Percentiles rank a stretch among this genome's conserved stretches.
Evolutionary conservation across 2,329 filamentous ascomycete genomes (phyloP).

Genomic region (Penicillium sp.): DNA sequence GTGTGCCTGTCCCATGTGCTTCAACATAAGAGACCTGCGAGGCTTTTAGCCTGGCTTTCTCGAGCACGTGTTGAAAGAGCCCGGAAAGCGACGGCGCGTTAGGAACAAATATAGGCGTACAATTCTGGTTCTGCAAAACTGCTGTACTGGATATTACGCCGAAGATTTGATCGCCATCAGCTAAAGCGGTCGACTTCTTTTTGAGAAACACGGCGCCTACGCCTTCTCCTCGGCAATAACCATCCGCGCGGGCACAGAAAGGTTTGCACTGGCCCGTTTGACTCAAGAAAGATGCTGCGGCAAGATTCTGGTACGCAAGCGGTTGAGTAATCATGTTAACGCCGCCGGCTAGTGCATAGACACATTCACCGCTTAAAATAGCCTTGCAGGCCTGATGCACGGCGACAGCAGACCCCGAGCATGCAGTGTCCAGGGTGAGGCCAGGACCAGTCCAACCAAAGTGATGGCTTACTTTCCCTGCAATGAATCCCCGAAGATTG

Average conservation of each 20-base stretch:
- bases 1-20: slow-evolving; percentile 37
- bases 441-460: slow-evolving; percentile 50
- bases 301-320: slow-evolving; percentile 29
- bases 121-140: slow-evolving; percentile 37
- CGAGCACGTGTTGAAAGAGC: slow-evolving; percentile 32
- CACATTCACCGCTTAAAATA: slow-evolving; percentile 26
- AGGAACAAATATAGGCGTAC: slow-evolving; percentile 21
- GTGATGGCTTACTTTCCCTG: slow-evolving; percentile 43
- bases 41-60: slow-evolving; percentile 22
- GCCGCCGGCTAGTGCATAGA: slow-evolving; percentile 39
- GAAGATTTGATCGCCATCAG: slow-evolving; percentile 49
- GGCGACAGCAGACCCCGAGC: slow-evolving; percentile 44
- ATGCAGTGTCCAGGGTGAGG: slow-evolving; percentile 47
- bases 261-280: slow-evolving; percentile 51
- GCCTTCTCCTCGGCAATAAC: slow-evolving; percentile 55
- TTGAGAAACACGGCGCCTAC: slow-evolving; percentile 51
- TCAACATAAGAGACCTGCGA: slow-evolving; percentile 33
- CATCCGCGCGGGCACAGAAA: slow-evolving; percentile 52
- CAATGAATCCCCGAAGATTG: slow-evolving; percentile 16
- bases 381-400: slow-evolving; percentile 28
- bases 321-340: slow-evolving; percentile 34
- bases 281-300: slow-evolving; percentile 45
- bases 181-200: slow-evolving; percentile 46
- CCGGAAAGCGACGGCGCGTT: slow-evolving; percentile 25
- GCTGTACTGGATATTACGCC: slow-evolving; percentile 39